A percentile compares a stretch with the other conserved stretches of the same genome.
phyloP scores from a whole-genome alignment of 2,329 filamentous ascomycete genomes.

The Orbilia javanica region DNA sequence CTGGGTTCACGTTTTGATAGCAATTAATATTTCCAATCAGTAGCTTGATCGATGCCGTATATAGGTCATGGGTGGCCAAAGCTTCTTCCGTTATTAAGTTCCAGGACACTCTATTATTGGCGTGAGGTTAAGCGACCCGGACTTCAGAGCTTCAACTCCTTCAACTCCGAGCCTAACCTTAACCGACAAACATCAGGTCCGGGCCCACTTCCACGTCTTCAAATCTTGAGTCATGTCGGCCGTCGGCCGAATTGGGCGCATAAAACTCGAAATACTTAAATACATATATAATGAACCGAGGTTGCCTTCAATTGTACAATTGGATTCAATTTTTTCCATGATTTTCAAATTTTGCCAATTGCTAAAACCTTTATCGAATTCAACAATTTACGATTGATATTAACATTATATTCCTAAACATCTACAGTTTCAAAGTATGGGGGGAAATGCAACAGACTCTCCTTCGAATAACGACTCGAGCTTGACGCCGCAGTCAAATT shows the following conservation, averaged over 20 bases:
- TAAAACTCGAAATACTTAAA: neutral
- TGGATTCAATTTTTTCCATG: neutral
- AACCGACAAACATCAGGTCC: neutral
- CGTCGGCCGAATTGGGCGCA: neutral
- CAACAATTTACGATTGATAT: too few species aligned
- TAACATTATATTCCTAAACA: too few species aligned
- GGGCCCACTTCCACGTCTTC: neutral
- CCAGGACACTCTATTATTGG: too few species aligned
- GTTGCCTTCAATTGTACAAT: too few species aligned
- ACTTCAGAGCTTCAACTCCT: neutral
- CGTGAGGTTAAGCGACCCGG: neutral
- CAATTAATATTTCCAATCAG: too few species aligned
- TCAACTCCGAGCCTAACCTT: neutral
- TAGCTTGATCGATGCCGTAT: too few species aligned
- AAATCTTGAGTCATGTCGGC: neutral
- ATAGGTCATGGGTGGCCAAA: too few species aligned
- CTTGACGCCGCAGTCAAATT: neutral
- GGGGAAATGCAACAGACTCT: conserved; percentile 11
- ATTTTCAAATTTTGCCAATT: too few species aligned
- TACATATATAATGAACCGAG: neutral
- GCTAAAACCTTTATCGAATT: too few species aligned
- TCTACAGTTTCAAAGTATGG: neutral
- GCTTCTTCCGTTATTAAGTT: too few species aligned
- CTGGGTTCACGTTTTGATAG: too few species aligned
- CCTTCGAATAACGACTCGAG: neutral